Percentiles rank a stretch among this genome's conserved stretches.
These are phyloP conservation scores for Micractinium sp. DNA, from an alignment of 139 green algal species.

Conservation along the genomic window DNA sequence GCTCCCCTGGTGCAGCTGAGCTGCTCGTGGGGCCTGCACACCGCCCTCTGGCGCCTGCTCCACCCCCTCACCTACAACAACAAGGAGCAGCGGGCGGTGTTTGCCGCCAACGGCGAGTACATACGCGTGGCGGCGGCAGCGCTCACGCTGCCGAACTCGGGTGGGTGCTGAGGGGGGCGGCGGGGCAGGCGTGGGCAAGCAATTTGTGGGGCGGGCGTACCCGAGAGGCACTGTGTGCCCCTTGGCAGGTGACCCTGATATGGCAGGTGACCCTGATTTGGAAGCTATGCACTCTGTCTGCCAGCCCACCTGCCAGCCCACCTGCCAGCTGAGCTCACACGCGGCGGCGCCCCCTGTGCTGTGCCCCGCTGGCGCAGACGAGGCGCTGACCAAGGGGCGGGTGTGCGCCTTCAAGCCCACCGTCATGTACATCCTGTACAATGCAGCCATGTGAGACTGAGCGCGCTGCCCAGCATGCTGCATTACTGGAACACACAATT, in stretches of 20 bases:
- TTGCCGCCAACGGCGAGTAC: conserved; percentile 8
- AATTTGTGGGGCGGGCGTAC: no score
- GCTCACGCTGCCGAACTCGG: conserved; percentile 28
- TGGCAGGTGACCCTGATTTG: no score
- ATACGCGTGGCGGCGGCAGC: conserved; percentile 7
- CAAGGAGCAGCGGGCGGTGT: conserved; percentile 36
- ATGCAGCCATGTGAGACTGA: conserved; percentile 23
- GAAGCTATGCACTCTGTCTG: no score
- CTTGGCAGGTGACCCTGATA: no score
- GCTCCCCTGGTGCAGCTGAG: neutral
- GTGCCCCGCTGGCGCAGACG: neutral
- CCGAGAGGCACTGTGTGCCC: no score
- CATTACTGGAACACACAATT: no score
- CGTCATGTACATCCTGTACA: conserved; percentile 32
- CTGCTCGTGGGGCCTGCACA: conserved; percentile 37
- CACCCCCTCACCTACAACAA: conserved; percentile 37
- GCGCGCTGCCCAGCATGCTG: no score
- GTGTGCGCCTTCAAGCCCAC: conserved; percentile 37
- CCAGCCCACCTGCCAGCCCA: no score
- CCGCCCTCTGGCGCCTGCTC: conserved; percentile 30
- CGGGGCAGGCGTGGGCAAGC: no score
- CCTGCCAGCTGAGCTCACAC: no score
- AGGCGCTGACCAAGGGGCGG: conserved; percentile 28
- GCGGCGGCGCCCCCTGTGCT: no score
- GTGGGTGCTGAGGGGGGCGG: neutral